Evolutionary conservation across 1,284 basidiomycete species (phyloP), one percentile per base, ranked within the genome.

Genomic region (Papiliotrema flavescens): DNA sequence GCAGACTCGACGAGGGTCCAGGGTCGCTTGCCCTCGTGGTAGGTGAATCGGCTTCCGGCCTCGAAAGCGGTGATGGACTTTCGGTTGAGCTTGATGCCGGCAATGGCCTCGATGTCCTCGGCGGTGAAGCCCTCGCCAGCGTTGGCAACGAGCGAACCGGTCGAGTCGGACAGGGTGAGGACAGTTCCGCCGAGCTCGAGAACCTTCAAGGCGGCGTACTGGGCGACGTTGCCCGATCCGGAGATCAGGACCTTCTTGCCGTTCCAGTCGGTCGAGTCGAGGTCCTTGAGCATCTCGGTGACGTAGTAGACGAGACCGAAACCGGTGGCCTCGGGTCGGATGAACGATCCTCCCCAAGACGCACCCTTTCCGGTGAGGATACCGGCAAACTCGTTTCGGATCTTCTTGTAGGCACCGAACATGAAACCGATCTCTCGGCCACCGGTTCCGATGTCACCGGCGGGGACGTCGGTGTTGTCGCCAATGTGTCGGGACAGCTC

Each of bases 261-360:
- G 61, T 75, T 75, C 77, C 78, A 81, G 76, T 71, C 74, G 68
- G 72, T 79, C 68, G 71, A 70, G 67, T 74, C 73, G 63, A 74
- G 65, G 64, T 77, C 76, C 51, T 70, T 68, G 49, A 78, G 69
- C 76, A 78, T 78, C 63, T 72, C 84, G 63, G 84, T 81, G 64
- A 88, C 85, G 69, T 84, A 89, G 82, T 89, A 89, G 74, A 88
- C 84, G 63, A 88, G 78, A 73, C 88, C 88, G 76, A 85, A 90
- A 53, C 75, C 84, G 44, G 84, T 86, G 24, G 85, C 85, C 71
- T 87, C 85, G 47, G 86, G 85, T 57, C 86, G 82, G 71, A 88
- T 87, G 77, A 80, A 80, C 60, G 83, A 84, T 65, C 86, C 86
- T 75, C 87, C 80, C 83, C 86, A 90, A 75, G 83, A 79, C 62